phyloP scores from a whole-genome alignment of 495 filamentous ascomycete species.

The Podospora anserina region DNA sequence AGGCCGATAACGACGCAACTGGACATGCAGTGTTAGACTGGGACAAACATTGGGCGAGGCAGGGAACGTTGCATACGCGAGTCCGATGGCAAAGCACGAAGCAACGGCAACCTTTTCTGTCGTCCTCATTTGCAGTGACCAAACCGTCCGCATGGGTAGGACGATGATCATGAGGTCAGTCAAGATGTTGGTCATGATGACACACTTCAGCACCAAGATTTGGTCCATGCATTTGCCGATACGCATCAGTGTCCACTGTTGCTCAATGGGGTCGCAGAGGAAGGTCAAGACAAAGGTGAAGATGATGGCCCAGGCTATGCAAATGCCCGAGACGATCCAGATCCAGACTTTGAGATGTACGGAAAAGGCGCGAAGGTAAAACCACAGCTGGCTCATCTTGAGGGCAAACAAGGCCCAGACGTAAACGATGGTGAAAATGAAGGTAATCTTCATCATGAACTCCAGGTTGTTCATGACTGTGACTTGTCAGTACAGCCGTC shows the following conservation, averaged over 20 bases:
- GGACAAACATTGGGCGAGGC: neutral
- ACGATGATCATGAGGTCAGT: conserved; percentile 9
- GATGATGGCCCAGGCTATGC: neutral
- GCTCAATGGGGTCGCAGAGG: conserved; percentile 4
- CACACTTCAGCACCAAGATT: conserved; percentile 7
- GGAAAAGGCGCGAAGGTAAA: conserved; percentile 5
- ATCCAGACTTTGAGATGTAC: conserved; percentile 2
- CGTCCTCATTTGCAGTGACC: conserved; percentile 7
- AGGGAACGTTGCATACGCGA: neutral
- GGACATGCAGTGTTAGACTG: neutral
- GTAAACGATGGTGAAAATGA: conserved; percentile 7
- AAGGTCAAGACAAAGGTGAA: conserved; percentile 6
- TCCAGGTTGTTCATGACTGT: conserved; percentile 6
- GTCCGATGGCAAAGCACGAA: conserved; percentile 7
- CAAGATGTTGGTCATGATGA: conserved; percentile 12
- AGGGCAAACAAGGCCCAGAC: conserved; percentile 3
- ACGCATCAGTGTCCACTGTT: conserved; percentile 1
- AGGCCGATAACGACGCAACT: conserved; percentile 9
- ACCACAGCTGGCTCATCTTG: conserved; percentile 6
- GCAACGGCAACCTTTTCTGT: conserved; percentile 9
- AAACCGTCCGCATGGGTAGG: conserved; percentile 7
- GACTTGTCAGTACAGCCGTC: neutral
- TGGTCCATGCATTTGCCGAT: conserved; percentile 8
- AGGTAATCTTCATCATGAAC: conserved; percentile 8
- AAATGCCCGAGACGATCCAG: neutral